Base-by-base conservation (phyloP, 2,329 filamentous ascomycete species). In the Monilinia vaccinii-corymbosi region DNA sequence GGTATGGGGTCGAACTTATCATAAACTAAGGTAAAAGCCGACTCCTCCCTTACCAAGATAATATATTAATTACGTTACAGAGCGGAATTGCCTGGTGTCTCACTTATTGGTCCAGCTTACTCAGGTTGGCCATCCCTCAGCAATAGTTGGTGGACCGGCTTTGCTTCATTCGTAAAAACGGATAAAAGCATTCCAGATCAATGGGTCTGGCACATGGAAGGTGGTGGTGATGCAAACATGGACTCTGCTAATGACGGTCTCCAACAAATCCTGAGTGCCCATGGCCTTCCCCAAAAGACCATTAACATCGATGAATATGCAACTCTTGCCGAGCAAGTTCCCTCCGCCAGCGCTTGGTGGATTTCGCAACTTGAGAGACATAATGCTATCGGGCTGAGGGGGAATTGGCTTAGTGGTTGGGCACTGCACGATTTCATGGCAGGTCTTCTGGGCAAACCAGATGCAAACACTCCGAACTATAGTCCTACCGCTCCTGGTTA, bases 161-260 rank as follows among this genome's bases (percentile, higher is more conserved):
- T 1, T 60, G 64, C 1, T 69, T 70, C 46, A 67, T 78, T 23
- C 67, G 69, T 5, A 61, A 34, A 42, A 16, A 18, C 60, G 18
- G 75, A 78, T 61, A 62, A 71, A 6, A 72, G 68, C 18, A 66
- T 76, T 32, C 77, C 77, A 0, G 75, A 78, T 36, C 73, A 76
- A 60, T 78, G 76, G 62, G 66, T 73, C 21, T 79, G 73, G 71
- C 78, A 79, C 61, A 67, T 76, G 53, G 73, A 77, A 63, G 71
- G 71, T 2, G 68, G 71, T 2, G 68, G 56, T 6, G 28, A 16
- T 44, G 47, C 25, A 16, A 34, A 63, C 13, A 62, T 62, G 55
- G 48, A 45, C 28, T 42, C 36, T 14, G 16, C 58, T 11, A 58
- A 64, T 9, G 64, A 64, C 8, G 69, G 74, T 58, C 67, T 73